Evolutionary conservation across 495 filamentous ascomycete genomes (phyloP).

Genomic region (Terfezia boudieri): DNA sequence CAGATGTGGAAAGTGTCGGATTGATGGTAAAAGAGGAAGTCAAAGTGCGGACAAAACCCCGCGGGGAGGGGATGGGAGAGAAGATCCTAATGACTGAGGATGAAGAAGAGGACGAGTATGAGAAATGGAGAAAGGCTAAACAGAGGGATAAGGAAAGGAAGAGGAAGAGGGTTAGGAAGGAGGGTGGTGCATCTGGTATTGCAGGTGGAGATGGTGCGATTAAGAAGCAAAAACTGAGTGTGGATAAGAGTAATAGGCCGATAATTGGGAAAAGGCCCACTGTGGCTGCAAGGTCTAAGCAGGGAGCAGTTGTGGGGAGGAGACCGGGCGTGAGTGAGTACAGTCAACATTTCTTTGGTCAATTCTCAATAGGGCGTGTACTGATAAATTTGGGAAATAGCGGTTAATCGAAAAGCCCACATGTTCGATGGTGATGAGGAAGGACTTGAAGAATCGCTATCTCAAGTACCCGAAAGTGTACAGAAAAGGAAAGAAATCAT

Average conservation of each 20-base stretch:
- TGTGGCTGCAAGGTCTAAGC: background rate
- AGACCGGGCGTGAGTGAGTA: slow-evolving; percentile 4
- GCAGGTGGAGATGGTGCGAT: background rate
- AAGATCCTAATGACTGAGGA: slow-evolving; percentile 17
- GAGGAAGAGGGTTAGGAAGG: background rate
- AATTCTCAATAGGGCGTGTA: too few relatives aligned
- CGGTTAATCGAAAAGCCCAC: background rate
- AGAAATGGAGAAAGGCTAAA: slow-evolving; percentile 12
- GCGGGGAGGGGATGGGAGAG: slow-evolving; percentile 8
- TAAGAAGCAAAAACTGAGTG: background rate
- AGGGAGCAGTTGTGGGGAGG: background rate
- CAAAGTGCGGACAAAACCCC: slow-evolving; percentile 4
- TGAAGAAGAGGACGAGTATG: slow-evolving; percentile 18
- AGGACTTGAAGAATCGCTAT: slow-evolving; percentile 12
- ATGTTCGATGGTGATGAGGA: slow-evolving; percentile 7
- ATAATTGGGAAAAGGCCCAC: background rate
- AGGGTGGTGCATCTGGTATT: background rate
- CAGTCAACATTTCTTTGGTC: background rate
- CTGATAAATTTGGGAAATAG: too few relatives aligned
- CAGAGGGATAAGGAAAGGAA: slow-evolving; percentile 4
- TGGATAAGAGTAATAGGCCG: background rate
- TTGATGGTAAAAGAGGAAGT: background rate
- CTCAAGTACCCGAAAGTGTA: slow-evolving; percentile 26
- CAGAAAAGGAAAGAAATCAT: slow-evolving; percentile 33
- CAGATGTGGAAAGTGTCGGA: too few relatives aligned